Evolutionary conservation across 208 protist species (phyloP), one percentile per base, ranked within the genome.

Genomic region (Leishmania turanica): DNA sequence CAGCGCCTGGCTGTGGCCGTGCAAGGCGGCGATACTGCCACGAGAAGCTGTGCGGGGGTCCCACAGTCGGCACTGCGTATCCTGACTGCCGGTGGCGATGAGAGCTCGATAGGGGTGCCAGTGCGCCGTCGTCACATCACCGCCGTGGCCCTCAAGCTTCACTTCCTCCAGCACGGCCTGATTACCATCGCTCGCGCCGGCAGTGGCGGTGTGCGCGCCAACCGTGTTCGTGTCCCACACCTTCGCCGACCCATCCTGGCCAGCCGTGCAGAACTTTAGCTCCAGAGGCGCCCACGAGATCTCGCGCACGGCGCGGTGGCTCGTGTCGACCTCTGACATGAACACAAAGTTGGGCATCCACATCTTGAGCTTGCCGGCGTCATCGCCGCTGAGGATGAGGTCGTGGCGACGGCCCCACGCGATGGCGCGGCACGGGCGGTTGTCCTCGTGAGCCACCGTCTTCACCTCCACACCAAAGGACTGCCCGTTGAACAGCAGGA

Each of bases 401-500:
- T 97, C 92, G 65, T 86, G 95, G 54, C 83, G 89, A n/a, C 85
- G 87, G 27, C 94, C 94, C 93, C 94, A 97, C 60, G 88, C 89
- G 65, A 96, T 83, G 58, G 94, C 91, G 64, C 92, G 88, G 81
- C 92, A 96, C 11, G 91, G 74, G 9, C 86, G 75, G 72, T 89
- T 89, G 81, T 97, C 92, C 73, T 96, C 94, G 83, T 97, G 94
- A 24, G 94, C 94, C 9, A 91, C 88, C 17, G 94, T 97, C 78
- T 94, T 95, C 66, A 96, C 90, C 85, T 97, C 94, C 27, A 97
- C 85, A 80, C 94, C 94, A 75, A 97, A 97, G 40, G 91, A 94
- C 53, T 94, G 89, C 0, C 94, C 94, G 79, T 97, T 97, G 77
- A 96, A 96, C 42, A 97, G 87, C 21, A 97, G 78, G 82, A 97